These are phyloP conservation scores for Scedosporium boydii DNA, from an alignment of 2,329 filamentous ascomycete genomes.

Conservation along the genomic window DNA sequence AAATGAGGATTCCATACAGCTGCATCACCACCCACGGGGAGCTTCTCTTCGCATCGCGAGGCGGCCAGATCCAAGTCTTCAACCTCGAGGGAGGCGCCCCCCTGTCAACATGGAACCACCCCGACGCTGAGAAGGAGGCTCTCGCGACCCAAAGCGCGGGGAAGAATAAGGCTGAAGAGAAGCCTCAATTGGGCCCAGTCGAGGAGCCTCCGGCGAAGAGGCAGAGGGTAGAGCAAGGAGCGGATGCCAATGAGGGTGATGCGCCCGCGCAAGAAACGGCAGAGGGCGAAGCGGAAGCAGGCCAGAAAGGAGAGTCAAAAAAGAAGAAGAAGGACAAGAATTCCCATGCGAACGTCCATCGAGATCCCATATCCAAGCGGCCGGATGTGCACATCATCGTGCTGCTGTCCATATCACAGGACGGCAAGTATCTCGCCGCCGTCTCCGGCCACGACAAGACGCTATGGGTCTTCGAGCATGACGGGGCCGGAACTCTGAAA, in stretches of 20 bases:
- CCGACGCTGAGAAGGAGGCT: constrained; percentile 24
- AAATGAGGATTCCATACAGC: constrained; percentile 54
- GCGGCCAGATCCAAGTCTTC: constrained; percentile 62
- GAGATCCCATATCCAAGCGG: constrained; percentile 21
- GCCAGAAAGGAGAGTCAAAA: constrained; percentile 20
- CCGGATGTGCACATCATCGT: constrained; percentile 56
- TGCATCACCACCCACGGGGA: constrained; percentile 45
- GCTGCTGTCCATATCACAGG: constrained; percentile 52
- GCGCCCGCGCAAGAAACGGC: constrained; percentile 10
- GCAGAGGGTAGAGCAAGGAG: constrained; percentile 27
- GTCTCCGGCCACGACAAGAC: constrained; percentile 89
- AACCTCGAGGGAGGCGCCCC: constrained; percentile 45
- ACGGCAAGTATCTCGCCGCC: constrained; percentile 61
- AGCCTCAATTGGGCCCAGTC: constrained; percentile 18
- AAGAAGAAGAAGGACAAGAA: constrained; percentile 24
- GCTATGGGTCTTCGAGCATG: constrained; percentile 70
- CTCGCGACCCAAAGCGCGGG: constrained; percentile 7
- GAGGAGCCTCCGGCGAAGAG: constrained; percentile 30
- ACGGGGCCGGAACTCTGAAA: constrained; percentile 48
- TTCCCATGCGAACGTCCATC: constrained; percentile 17
- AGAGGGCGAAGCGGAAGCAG: constrained; percentile 13
- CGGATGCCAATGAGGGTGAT: not conserved
- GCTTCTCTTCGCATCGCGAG: constrained; percentile 64
- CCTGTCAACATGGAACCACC: constrained; percentile 53
- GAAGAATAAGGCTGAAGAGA: constrained; percentile 14